Evolutionary conservation across 2,329 filamentous ascomycete genomes (phyloP).

Genomic region (Neonectria punicea): DNA sequence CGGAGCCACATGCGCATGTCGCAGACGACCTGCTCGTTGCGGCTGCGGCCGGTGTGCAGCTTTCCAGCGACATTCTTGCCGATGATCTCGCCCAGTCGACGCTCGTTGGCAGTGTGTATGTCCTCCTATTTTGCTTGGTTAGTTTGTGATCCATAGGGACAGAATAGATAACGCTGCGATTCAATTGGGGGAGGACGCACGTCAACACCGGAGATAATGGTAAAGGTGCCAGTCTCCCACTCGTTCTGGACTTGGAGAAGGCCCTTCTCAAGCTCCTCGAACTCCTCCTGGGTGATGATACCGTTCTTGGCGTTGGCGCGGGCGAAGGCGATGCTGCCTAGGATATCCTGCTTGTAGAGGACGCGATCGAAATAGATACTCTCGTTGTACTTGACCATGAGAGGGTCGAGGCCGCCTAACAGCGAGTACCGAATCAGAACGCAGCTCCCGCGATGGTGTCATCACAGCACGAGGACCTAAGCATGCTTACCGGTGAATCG

Average conservation of each 20-base stretch:
- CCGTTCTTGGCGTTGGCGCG: constrained; percentile 80
- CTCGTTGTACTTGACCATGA: constrained; percentile 89
- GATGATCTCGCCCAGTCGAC: constrained; percentile 72
- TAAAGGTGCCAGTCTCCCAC: constrained; percentile 63
- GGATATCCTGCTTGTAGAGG: constrained; percentile 84
- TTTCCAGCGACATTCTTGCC: constrained; percentile 77
- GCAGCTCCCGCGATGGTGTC: not conserved
- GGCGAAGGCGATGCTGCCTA: constrained; percentile 83
- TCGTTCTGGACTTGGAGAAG: constrained; percentile 67
- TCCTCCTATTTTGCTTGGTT: constrained; percentile 26
- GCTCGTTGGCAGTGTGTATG: constrained; percentile 65
- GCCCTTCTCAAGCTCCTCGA: constrained; percentile 77
- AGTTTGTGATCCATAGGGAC: not conserved
- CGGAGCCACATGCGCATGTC: constrained; percentile 76
- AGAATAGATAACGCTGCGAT: not conserved
- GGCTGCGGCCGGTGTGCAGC: constrained; percentile 75
- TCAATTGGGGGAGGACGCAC: constrained; percentile 51
- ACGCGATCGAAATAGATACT: constrained; percentile 81
- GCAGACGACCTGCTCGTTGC: constrained; percentile 79
- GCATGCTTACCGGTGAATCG: constrained; percentile 59
- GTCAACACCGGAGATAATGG: constrained; percentile 62
- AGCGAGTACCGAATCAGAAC: constrained; percentile 4
- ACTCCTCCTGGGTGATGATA: constrained; percentile 79
- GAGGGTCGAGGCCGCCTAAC: constrained; percentile 80
- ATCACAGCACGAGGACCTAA: not conserved